Evolutionary conservation across 768 basidiomycete genomes (phyloP).

Genomic region (Phaeotremella fagi): DNA sequence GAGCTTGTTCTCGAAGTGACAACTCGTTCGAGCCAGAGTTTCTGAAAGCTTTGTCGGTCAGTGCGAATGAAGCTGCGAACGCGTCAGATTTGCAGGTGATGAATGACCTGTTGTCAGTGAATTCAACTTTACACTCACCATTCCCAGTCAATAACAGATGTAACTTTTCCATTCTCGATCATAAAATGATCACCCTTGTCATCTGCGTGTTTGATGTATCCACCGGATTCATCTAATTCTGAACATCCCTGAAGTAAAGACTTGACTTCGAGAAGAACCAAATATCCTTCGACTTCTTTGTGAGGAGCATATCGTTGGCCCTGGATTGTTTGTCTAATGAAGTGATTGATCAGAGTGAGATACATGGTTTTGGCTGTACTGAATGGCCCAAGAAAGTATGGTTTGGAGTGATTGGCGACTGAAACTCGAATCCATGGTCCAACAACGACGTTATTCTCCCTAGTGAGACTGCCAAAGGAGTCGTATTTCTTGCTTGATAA

Average conservation of each 20-base stretch:
- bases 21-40: not conserved
- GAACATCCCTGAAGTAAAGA: slow-evolving; percentile 4
- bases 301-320: not conserved
- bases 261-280: slow-evolving; percentile 4
- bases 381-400: slow-evolving; percentile 15
- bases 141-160: slow-evolving; percentile 16
- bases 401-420: not conserved
- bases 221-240: slow-evolving; percentile 3
- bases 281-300: not conserved
- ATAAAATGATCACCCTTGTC: slow-evolving; percentile 11
- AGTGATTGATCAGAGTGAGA: slow-evolving; percentile 6
- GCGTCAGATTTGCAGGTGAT: slow-evolving; percentile 6
- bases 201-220: slow-evolving; percentile 15
- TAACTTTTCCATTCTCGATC: not conserved
- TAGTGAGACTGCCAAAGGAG: slow-evolving; percentile 5
- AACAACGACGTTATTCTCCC: not conserved
- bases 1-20: not conserved
- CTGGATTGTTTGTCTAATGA: not conserved
- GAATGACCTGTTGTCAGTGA: not conserved
- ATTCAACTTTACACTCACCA: slow-evolving; percentile 7
- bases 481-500: slow-evolving; percentile 7
- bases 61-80: slow-evolving; percentile 4
- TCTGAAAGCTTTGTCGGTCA: not conserved
- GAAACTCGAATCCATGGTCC: slow-evolving; percentile 1
- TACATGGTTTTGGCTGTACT: not conserved